Evolutionary conservation across 768 basidiomycete genomes (phyloP).

Genomic region (Amanita muscaria): DNA sequence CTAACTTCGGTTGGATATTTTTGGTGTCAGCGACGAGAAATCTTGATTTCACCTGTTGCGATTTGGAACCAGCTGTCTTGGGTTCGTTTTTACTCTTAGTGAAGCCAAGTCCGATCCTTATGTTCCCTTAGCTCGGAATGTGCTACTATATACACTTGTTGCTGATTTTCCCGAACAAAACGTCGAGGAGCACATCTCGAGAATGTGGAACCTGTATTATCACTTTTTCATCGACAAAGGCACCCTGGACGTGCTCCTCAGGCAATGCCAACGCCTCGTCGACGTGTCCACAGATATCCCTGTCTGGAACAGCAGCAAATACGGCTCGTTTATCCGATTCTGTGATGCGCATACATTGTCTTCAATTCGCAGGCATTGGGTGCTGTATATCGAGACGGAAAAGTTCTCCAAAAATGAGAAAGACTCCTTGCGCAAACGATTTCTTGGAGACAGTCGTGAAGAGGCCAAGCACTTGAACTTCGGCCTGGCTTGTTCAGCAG

Average conservation of each 20-base stretch:
- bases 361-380: slow-evolving; percentile 34
- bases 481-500: slow-evolving; percentile 24
- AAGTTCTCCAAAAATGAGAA: slow-evolving; percentile 16
- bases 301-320: slow-evolving; percentile 32
- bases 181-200: slow-evolving; percentile 4
- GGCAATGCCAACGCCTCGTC: slow-evolving; percentile 32
- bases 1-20: no score
- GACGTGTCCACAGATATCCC: slow-evolving; percentile 22
- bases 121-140: slow-evolving; percentile 35
- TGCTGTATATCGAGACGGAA: slow-evolving; percentile 23
- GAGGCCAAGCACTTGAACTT: not conserved
- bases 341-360: slow-evolving; percentile 29
- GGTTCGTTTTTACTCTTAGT: slow-evolving; percentile 19
- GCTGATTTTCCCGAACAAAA: slow-evolving; percentile 16
- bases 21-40: no score
- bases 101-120: not conserved
- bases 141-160: slow-evolving; percentile 36
- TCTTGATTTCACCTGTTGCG: slow-evolving; percentile 36
- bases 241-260: slow-evolving; percentile 22
- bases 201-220: slow-evolving; percentile 40
- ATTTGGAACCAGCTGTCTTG: slow-evolving; percentile 38
- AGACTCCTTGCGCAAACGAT: slow-evolving; percentile 11
- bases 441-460: slow-evolving; percentile 13
- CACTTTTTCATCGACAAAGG: slow-evolving; percentile 36
- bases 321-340: slow-evolving; percentile 29